Evolutionary conservation across 202 grass and related monocot genomes (phyloP), one percentile per base, ranked within the genome.

Genomic region (Zoysia matrella): DNA sequence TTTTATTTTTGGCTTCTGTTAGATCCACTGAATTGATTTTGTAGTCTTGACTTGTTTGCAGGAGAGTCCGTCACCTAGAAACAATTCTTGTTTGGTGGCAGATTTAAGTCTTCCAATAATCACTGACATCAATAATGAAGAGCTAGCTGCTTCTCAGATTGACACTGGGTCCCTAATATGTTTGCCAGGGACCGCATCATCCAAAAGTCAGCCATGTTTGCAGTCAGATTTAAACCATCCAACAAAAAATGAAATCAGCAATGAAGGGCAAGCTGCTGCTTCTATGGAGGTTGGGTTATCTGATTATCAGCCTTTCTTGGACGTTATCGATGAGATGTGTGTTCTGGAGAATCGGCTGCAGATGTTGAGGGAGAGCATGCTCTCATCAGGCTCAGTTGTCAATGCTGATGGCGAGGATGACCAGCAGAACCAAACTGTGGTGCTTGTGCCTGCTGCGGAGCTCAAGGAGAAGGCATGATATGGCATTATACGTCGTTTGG

Each of bases 361-460:
- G 67, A 91, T 81, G 42, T 61, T 97, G 72, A 87, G 89, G 86
- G 82, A 88, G 83, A 81, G 55, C 67, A 81, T 92, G 54, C 30
- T 87, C 64, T 89, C 80, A 67, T 72, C 55, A 11, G 36, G 50
- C 10, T 11, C 46, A 18, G 18, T 65, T 8, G 65, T 22, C 14
- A 9, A 49, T 42, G 22, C 46, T 65, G 48, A 74, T 15, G 7
- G 42, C 7, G 65, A 69, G 53, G 65, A 3, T 22, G 70, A 60
- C 72, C 47, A 48, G 47, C 56, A 80, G 69, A 80, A 54, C 72
- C 60, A 80, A 76, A 39, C 65, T 63, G 81, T 92, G 81, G 81
- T 91, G 52, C 85, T 84, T 43, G 88, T 96, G 7, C 88, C 88
- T 3, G 4, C 85, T 16, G 88, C 90, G 5, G 80, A 91, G 76